Conservation (phyloP, 306 rosid genomes). For the Crotalaria pallida region DNA sequence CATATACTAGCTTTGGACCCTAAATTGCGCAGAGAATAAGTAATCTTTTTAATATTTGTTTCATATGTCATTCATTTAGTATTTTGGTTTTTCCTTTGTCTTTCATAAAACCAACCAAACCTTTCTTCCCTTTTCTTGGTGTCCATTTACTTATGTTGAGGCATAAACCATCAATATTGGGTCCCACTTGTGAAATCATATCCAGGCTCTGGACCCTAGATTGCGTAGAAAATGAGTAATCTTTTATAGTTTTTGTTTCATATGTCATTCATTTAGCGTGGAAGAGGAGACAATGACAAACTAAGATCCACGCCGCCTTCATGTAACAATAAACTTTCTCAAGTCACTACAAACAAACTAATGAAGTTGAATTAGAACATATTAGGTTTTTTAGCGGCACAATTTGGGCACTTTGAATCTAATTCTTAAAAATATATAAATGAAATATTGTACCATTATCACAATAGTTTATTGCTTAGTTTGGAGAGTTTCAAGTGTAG, state of each 20-base stretch:
- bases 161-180: slow-evolving; percentile 22
- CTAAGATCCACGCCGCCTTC: slow-evolving; percentile 33
- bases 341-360: slow-evolving; percentile 1
- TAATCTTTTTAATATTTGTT: too few relatives aligned
- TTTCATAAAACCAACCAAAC: slow-evolving; percentile 1
- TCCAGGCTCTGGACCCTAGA: slow-evolving; percentile 7
- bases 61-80: too few relatives aligned
- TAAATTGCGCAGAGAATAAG: too few relatives aligned
- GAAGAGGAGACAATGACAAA: slow-evolving; percentile 25
- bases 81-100: neutral
- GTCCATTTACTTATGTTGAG: slow-evolving; percentile 32
- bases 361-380: neutral
- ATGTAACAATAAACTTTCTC: slow-evolving; percentile 14
- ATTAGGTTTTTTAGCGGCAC: neutral
- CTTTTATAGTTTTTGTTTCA: neutral
- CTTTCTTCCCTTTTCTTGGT: slow-evolving; percentile 38
- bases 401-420: neutral
- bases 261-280: neutral
- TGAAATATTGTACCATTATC: too few relatives aligned
- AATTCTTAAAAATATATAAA: neutral
- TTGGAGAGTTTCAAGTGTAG: neutral
- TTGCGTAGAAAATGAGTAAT: slow-evolving; percentile 12
- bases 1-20: too few relatives aligned
- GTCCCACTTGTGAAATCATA: slow-evolving; percentile 31
- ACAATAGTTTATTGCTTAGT: too few relatives aligned